Percentiles rank a stretch among this genome's conserved stretches.
Evolutionary conservation across 306 rosid species (phyloP).

Genomic region (Oxytropis ochrocephala): DNA sequence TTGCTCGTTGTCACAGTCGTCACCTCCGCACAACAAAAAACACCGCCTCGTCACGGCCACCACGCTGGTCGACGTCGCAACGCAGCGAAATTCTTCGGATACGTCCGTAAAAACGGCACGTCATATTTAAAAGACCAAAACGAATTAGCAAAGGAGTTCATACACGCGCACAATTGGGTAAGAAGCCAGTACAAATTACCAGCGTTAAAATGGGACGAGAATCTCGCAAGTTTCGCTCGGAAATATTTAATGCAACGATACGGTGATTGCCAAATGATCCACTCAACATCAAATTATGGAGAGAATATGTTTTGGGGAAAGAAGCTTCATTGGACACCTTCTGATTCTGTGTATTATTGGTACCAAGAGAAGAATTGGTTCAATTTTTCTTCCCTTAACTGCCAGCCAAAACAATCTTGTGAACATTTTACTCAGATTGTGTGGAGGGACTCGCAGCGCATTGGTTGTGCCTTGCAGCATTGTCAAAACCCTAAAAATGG

Average conservation of each 20-base stretch:
- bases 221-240: constrained; percentile 31
- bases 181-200: constrained; percentile 18
- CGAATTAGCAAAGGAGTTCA: constrained; percentile 26
- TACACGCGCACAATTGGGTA: constrained; percentile 48
- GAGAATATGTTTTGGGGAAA: constrained; percentile 65
- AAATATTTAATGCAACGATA: constrained; percentile 23
- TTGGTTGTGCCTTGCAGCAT: constrained; percentile 43
- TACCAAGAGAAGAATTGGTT: constrained; percentile 17
- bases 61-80: neutral
- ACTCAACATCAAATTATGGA: constrained; percentile 33
- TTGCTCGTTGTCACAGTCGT: neutral
- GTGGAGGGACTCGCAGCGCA: constrained; percentile 37
- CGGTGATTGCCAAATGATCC: constrained; percentile 36
- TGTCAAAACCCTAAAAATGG: constrained; percentile 13
- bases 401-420: constrained; percentile 19
- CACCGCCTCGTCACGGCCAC: neutral
- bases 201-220: constrained; percentile 29
- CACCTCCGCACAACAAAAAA: neutral
- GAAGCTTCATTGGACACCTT: constrained; percentile 31
- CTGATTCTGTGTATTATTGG: constrained; percentile 45
- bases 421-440: constrained; percentile 72
- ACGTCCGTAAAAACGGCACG: neutral
- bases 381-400: neutral
- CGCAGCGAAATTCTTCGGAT: constrained; percentile 19
- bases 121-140: neutral